Conservation (phyloP, 2,329 filamentous ascomycete genomes). For the Cercospora sojina region DNA sequence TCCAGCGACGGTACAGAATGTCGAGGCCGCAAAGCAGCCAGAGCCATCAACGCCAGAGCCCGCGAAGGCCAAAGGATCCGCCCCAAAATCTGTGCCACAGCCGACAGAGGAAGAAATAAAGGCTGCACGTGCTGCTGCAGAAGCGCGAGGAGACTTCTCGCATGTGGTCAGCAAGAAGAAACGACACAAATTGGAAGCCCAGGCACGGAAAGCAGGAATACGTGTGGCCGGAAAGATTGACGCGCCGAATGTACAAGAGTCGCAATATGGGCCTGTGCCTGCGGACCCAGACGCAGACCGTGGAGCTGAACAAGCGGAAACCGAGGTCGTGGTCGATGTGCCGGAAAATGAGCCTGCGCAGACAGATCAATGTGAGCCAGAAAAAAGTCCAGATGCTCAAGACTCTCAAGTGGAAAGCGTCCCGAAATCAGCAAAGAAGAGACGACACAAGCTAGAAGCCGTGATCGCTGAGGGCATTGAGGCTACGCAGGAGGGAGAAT, state of each 20-base stretch:
- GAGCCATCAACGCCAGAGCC: not conserved
- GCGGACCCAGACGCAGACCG: not conserved
- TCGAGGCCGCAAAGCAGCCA: not conserved
- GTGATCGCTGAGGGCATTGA: slow-evolving; percentile 31
- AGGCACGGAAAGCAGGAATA: slow-evolving; percentile 32
- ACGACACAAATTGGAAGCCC: slow-evolving; percentile 38
- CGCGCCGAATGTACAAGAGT: slow-evolving; percentile 22
- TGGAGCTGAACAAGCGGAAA: no score
- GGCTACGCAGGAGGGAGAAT: slow-evolving; percentile 37
- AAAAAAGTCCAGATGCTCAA: not conserved
- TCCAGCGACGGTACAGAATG: slow-evolving; percentile 13
- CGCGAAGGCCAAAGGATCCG: not conserved
- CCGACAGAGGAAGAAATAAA: slow-evolving; percentile 16
- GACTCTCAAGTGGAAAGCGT: not conserved
- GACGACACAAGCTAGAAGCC: slow-evolving; percentile 45
- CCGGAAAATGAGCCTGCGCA: not conserved
- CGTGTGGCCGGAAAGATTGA: slow-evolving; percentile 16
- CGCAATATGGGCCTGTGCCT: not conserved
- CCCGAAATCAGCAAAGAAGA: slow-evolving; percentile 43
- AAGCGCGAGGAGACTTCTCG: slow-evolving; percentile 28
- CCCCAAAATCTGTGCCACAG: not conserved
- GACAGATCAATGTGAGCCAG: not conserved
- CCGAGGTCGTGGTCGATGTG: not conserved
- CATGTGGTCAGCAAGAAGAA: slow-evolving; percentile 36
- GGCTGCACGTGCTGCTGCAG: slow-evolving; percentile 14